A percentile compares a stretch with the other conserved stretches of the same genome.
These are phyloP conservation scores for Lavandula angustifolia DNA, from an alignment of 257 asterid genomes.

Conservation along the genomic window DNA sequence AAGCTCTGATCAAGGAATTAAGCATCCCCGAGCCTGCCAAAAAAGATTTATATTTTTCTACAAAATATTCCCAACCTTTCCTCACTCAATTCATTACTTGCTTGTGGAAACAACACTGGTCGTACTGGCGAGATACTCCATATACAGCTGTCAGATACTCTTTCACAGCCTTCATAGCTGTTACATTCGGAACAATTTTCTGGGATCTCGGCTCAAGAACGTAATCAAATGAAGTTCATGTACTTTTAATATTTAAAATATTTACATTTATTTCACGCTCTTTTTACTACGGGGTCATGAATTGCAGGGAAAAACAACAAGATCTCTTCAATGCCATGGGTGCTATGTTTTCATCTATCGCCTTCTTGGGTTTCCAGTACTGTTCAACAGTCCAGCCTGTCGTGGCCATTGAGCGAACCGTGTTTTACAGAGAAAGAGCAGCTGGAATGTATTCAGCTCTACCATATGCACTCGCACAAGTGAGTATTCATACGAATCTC, in stretches of 20 bases:
- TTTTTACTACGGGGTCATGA: neutral
- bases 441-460: conserved; percentile 86
- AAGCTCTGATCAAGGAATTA: conserved; percentile 57
- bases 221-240: conserved; percentile 38
- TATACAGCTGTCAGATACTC: conserved; percentile 70
- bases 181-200: conserved; percentile 72
- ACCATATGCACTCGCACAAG: conserved; percentile 79
- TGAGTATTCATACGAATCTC: conserved; percentile 23
- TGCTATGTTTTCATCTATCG: conserved; percentile 58
- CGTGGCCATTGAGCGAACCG: conserved; percentile 72
- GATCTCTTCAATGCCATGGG: conserved; percentile 74
- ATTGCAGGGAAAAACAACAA: conserved; percentile 46
- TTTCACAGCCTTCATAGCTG: conserved; percentile 60
- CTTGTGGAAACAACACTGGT: conserved; percentile 81
- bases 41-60: conserved; percentile 52
- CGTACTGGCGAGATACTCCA: conserved; percentile 82
- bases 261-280: neutral
- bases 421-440: conserved; percentile 73
- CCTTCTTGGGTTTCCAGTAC: conserved; percentile 64
- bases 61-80: conserved; percentile 64
- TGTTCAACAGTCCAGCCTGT: conserved; percentile 73
- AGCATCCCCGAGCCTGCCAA: conserved; percentile 61
- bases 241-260: neutral
- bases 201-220: conserved; percentile 68
- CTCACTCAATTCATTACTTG: conserved; percentile 71